phyloP scores from a whole-genome alignment of 345 rosid species.

The Triadica sebifera region DNA sequence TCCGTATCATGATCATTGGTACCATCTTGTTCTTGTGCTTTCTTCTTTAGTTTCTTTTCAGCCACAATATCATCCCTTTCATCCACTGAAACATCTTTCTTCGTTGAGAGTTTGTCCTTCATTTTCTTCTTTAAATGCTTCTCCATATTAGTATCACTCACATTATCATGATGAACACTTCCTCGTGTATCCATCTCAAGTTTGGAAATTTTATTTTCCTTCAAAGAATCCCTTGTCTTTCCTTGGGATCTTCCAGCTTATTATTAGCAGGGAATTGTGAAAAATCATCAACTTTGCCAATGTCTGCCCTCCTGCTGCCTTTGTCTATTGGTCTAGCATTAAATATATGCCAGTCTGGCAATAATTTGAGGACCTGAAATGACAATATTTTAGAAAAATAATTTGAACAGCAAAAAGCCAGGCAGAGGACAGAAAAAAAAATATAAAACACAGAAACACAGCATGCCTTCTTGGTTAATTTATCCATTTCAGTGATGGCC shows the following conservation, averaged over 20 bases:
- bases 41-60: constrained; percentile 17
- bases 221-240: constrained; percentile 11
- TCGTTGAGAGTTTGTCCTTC: not conserved
- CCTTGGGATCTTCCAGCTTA: constrained; percentile 24
- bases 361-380: constrained; percentile 54
- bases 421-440: not conserved
- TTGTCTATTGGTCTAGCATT: constrained; percentile 65
- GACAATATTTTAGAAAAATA: not conserved
- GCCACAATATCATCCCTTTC: not conserved
- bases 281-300: constrained; percentile 17
- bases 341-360: constrained; percentile 63
- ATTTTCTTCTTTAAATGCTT: too few relatives aligned
- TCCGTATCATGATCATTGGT: not conserved
- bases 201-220: too few relatives aligned
- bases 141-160: too few relatives aligned
- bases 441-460: not conserved
- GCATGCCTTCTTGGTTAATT: constrained; percentile 58
- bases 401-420: not conserved
- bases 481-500: constrained; percentile 68
- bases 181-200: too few relatives aligned
- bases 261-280: constrained; percentile 17
- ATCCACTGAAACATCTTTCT: constrained; percentile 14
- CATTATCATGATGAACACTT: too few relatives aligned
- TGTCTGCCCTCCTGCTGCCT: constrained; percentile 32
- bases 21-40: constrained; percentile 5